Base-by-base conservation (phyloP, 139 green algal species). In the Tetraselmis chui region DNA sequence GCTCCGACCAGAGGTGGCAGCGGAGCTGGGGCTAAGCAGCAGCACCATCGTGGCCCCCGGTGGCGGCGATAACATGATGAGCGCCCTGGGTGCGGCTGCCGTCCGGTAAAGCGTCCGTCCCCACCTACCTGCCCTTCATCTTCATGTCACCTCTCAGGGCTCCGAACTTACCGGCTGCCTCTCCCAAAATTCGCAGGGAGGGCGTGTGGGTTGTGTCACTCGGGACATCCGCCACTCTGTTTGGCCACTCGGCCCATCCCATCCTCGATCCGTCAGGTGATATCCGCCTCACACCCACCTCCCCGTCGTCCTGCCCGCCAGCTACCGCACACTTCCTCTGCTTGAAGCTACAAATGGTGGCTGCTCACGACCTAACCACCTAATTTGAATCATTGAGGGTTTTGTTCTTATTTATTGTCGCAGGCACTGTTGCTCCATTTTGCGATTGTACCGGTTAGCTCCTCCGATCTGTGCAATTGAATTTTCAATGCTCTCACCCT, bases 21-120 rank as follows among this genome's bases (percentile, higher is more conserved):
- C 80, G 29, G 30, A 87, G 78, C 82, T 97, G 30, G 90, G 93
- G 26, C 85, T 96, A 27, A 80, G 78, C 0, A 27, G 32, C 0
- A 85, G 81, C 0, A 85, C 94, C 0, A 1, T 89, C 0, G 92
- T 97, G 58, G 88, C 83, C 0, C 89, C 92, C 0, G 95, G 95
- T 45, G 91, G 92, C 29, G 94, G 94, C 1, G 94, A 98, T 88
- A 97, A 97, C 83, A 92, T 93, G 28, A 92, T 92, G 87, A 94
- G 89, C 77, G 93, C 91, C 1, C 86, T 97, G 28, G 92, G 92
- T 5, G 86, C 90, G 25, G 93, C 92, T 0, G 88, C 86, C 0
- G 86, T 87, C 26, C 84, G 59, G 79, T 86, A 32, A 27, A 77
- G 45, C 45, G 5, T 67, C 45, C 45, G 11, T 18, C 45, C 45